Evolutionary conservation across 352 stramenopile genomes (phyloP).

Genomic region (Hyaloperonospora brassicae): DNA sequence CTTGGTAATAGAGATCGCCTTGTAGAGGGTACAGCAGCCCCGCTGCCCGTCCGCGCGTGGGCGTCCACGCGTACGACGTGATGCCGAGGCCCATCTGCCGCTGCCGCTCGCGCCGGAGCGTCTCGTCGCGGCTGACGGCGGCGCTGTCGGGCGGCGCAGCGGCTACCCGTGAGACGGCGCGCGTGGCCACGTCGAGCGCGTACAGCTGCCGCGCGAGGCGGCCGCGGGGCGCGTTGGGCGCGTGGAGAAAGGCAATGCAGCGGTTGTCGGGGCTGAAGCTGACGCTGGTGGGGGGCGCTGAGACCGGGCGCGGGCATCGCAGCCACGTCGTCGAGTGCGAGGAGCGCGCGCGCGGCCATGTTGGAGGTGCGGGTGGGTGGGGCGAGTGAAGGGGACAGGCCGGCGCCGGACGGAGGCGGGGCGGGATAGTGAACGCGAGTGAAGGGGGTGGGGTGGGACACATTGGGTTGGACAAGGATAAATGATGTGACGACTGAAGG

Average conservation of each 20-base stretch:
- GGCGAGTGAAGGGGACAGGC: too few species aligned
- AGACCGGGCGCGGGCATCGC: slow-evolving; percentile 82
- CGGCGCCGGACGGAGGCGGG: too few species aligned
- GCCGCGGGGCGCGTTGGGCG: slow-evolving; percentile 62
- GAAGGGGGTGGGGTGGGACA: too few species aligned
- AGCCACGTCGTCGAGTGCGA: slow-evolving; percentile 83
- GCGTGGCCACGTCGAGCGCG: slow-evolving; percentile 57
- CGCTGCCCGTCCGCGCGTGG: slow-evolving; percentile 40
- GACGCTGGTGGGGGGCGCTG: slow-evolving; percentile 62
- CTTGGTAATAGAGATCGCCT: slow-evolving; percentile 92
- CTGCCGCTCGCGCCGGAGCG: slow-evolving; percentile 86
- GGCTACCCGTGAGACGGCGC: slow-evolving; percentile 51
- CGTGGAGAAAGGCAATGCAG: slow-evolving; percentile 82
- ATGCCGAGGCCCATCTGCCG: slow-evolving; percentile 89
- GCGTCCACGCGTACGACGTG: slow-evolving; percentile 86
- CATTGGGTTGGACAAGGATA: too few species aligned
- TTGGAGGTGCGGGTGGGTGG: too few species aligned
- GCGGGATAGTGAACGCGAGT: too few species aligned
- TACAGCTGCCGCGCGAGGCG: slow-evolving; percentile 84
- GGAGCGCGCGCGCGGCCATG: slow-evolving; percentile 33
- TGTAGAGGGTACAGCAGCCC: slow-evolving; percentile 87
- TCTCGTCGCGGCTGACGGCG: slow-evolving; percentile 86
- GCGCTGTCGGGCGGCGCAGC: slow-evolving; percentile 67
- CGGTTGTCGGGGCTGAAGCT: slow-evolving; percentile 81
- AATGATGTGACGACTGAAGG: too few species aligned